A percentile compares a stretch with the other conserved stretches of the same genome.
Evolutionary conservation across 495 filamentous ascomycete species (phyloP).

Genomic region (Neurospora intermedia): DNA sequence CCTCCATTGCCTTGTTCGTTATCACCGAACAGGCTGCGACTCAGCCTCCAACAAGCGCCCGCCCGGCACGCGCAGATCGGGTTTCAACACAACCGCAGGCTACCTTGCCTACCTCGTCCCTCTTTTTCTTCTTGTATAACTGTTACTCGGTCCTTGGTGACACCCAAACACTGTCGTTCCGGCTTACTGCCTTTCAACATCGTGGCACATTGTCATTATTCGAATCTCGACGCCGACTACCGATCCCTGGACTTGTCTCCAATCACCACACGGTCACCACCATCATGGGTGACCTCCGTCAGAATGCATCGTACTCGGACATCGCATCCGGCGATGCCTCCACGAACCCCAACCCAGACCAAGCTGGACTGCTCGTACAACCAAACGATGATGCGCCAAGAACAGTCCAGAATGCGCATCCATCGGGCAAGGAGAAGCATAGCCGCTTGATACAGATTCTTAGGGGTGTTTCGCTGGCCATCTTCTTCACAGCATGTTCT

Average conservation of each 20-base stretch:
- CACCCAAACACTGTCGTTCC: neutral
- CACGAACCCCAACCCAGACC: neutral
- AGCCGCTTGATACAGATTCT: slow-evolving; percentile 52
- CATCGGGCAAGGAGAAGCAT: slow-evolving; percentile 58
- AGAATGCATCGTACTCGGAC: neutral
- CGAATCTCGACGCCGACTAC: neutral
- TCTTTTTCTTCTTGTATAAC: neutral
- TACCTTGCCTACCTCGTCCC: neutral
- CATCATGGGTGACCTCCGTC: neutral
- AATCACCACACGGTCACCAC: neutral
- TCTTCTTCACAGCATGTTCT: slow-evolving; percentile 54
- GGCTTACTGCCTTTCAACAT: neutral
- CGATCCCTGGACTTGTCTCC: neutral
- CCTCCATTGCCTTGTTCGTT: neutral
- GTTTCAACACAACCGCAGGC: neutral
- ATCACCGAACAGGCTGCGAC: neutral
- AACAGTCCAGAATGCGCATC: slow-evolving; percentile 31
- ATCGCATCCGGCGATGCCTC: neutral
- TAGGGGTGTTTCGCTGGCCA: slow-evolving; percentile 49
- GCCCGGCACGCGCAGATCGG: neutral
- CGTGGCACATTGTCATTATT: neutral
- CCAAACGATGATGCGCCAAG: neutral
- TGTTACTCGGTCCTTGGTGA: neutral
- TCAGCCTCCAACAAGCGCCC: neutral
- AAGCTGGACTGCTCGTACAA: neutral